These are phyloP conservation scores for Gossypium raimondii DNA, from an alignment of 345 rosid genomes.

Conservation along the genomic window DNA sequence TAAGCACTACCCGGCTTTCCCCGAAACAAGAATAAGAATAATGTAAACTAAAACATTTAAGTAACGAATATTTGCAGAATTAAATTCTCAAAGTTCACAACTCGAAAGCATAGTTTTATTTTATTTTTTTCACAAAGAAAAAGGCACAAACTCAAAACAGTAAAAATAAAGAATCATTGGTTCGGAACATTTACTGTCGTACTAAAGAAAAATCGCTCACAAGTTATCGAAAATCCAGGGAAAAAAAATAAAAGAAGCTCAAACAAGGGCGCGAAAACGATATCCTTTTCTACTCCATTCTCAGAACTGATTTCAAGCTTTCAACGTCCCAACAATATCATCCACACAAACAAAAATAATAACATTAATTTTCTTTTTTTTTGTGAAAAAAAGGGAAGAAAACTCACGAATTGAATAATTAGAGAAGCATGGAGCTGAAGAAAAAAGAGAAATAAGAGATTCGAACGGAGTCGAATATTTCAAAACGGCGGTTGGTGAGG, in stretches of 20 bases:
- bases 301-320: neutral
- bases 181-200: neutral
- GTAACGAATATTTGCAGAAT: neutral
- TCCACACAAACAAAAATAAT: neutral
- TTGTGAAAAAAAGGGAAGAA: neutral
- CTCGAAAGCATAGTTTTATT: neutral
- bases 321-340: neutral
- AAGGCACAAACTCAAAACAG: neutral
- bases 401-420: neutral
- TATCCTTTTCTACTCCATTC: neutral
- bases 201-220: neutral
- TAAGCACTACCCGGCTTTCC: neutral
- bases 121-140: neutral
- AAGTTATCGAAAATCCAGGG: neutral
- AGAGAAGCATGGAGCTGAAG: neutral
- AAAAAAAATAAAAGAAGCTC: neutral
- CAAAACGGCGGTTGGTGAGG: neutral
- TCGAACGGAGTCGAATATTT: neutral
- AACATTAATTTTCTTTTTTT: neutral
- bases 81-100: neutral
- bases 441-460: constrained; percentile 14
- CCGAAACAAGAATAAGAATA: neutral
- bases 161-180: neutral
- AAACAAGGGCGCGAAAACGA: neutral
- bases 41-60: neutral